phyloP scores from a whole-genome alignment of 306 rosid species.

The Rosa chinensis region DNA sequence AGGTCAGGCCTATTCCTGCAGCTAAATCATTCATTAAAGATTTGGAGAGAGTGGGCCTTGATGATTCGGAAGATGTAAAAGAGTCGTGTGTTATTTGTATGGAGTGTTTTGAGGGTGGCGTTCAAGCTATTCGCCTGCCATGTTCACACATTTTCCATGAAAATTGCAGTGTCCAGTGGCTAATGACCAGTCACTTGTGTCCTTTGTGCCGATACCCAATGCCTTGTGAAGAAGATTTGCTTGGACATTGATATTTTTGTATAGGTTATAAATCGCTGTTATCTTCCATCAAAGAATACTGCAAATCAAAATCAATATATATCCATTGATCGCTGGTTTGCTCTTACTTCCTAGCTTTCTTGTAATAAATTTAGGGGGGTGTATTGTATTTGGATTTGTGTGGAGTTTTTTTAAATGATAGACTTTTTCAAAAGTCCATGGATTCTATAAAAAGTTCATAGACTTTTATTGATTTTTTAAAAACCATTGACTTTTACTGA shows the following conservation, averaged over 20 bases:
- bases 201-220: slow-evolving; percentile 1
- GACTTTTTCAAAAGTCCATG: too few relatives aligned
- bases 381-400: too few relatives aligned
- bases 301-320: too few relatives aligned
- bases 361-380: too few relatives aligned
- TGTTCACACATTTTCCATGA: slow-evolving; percentile 7
- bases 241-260: background rate
- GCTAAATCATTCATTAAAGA: background rate
- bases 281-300: too few relatives aligned
- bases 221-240: background rate
- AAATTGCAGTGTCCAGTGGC: background rate
- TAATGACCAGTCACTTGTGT: background rate
- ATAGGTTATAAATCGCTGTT: background rate
- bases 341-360: too few relatives aligned
- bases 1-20: background rate
- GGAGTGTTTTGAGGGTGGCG: background rate
- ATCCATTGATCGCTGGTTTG: too few relatives aligned
- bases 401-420: too few relatives aligned
- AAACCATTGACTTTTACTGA: too few relatives aligned
- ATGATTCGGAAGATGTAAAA: background rate
- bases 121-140: background rate
- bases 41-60: background rate
- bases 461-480: too few relatives aligned
- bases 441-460: too few relatives aligned
- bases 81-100: background rate